Evolutionary conservation across 2,329 filamentous ascomycete genomes (phyloP), one percentile per base, ranked within the genome.

Genomic region (Ophiostoma quercus): DNA sequence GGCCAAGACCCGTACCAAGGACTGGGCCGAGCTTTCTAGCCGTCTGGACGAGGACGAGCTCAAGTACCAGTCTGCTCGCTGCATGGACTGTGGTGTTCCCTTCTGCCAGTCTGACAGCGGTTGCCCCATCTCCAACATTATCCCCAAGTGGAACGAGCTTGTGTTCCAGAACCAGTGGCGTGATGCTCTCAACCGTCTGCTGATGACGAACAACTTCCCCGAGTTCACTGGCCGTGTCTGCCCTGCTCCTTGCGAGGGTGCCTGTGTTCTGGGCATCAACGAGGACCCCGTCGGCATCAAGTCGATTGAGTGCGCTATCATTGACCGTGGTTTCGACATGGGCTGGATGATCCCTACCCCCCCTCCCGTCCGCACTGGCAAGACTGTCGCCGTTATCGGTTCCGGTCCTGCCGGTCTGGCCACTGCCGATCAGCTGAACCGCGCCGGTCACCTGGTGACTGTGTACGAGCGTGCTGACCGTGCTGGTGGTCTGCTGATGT

Each of bases 151-250:
- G 92, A 97, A 96, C 70, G 93, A 97, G 72, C 73, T 97, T 9
- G 87, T 96, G 0, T 88, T 88, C 77, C 83, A 88, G 68, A 85
- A 87, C 66, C 89, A 96, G 73, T 98, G 94, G 94, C 87, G 89
- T 75, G 94, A 97, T 80, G 94, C 94, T 32, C 87, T 97, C 3
- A 94, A 97, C 80, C 88, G 92, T 71, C 85, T 98, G 12, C 84
- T 97, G 69, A 94, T 96, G 91, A 97, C 94, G 74, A 97, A 98
- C 84, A 97, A 97, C 82, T 97, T 98, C 85, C 94, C 94, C 3
- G 94, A 98, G 78, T 97, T 97, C 80, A 98, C 94, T 75, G 94
- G 94, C 70, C 94, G 94, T 83, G 94, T 97, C 71, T 98, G 94
- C 80, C 94, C 94, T 71, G 94, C 94, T 77, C 94, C 94, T 80